A percentile compares a stretch with the other conserved stretches of the same genome.
phyloP scores from a whole-genome alignment of 441 rosid genomes.

The Pelargonium myrrhifolium region DNA sequence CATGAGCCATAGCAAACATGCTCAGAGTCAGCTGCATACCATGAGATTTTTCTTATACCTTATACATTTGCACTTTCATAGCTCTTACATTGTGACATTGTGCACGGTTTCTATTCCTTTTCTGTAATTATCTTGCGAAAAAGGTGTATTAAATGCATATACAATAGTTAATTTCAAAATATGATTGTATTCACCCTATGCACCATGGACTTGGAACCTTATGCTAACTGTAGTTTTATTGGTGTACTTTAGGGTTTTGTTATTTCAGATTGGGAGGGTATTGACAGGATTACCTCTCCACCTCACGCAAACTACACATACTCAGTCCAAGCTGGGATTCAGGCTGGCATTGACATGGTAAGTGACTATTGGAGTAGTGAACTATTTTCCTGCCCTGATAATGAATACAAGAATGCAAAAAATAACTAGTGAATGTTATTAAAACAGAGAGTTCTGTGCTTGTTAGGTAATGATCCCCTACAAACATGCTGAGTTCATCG shows the following conservation, averaged over 20 bases:
- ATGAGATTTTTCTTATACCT: no score
- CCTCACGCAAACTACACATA: constrained; percentile 49
- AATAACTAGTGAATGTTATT: not conserved
- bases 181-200: not conserved
- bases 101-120: no score
- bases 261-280: constrained; percentile 71
- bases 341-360: constrained; percentile 76
- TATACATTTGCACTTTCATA: no score
- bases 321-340: constrained; percentile 53
- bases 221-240: constrained; percentile 15
- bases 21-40: no score
- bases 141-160: no score
- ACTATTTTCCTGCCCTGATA: not conserved
- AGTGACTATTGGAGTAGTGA: constrained; percentile 11
- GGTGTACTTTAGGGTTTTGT: constrained; percentile 53
- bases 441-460: not conserved
- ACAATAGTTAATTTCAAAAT: no score
- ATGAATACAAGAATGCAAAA: not conserved
- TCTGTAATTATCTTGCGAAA: no score
- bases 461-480: constrained; percentile 51
- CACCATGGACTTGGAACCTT: not conserved
- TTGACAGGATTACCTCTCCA: constrained; percentile 53
- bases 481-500: constrained; percentile 43
- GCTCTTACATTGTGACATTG: no score
- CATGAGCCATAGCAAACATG: no score